Evolutionary conservation across 2,329 filamentous ascomycete species (phyloP).

Genomic region (Lecanicillium sp.): DNA sequence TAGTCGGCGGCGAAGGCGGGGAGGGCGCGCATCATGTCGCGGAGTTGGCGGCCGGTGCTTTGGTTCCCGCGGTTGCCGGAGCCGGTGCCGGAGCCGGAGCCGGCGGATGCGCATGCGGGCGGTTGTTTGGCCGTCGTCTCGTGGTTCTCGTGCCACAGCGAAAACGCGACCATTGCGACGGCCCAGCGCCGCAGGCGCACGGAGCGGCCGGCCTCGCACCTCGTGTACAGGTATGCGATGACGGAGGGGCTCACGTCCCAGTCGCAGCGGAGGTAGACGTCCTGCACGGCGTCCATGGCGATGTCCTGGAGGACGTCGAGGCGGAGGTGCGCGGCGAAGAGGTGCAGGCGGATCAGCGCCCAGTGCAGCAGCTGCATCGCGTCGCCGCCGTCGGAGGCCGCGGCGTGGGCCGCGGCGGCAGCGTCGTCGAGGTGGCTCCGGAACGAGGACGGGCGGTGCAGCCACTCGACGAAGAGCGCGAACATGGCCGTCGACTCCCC

Average conservation of each 20-base stretch:
- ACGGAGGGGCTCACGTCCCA: slow-evolving; percentile 51
- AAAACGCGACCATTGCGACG: slow-evolving; percentile 56
- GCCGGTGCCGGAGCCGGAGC: too few species aligned
- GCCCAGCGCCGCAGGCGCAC: slow-evolving; percentile 53
- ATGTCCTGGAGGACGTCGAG: slow-evolving; percentile 48
- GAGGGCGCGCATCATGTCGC: slow-evolving; percentile 36
- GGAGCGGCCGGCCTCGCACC: slow-evolving; percentile 43
- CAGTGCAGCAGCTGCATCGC: slow-evolving; percentile 42
- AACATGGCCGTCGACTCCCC: slow-evolving; percentile 47
- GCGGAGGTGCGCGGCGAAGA: slow-evolving; percentile 49
- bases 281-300: slow-evolving; percentile 53
- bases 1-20: slow-evolving; percentile 47
- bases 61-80: too few species aligned
- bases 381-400: slow-evolving; percentile 21
- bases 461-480: slow-evolving; percentile 47
- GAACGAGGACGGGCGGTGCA: slow-evolving; percentile 40
- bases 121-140: too few species aligned
- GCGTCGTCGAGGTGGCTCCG: slow-evolving; percentile 37
- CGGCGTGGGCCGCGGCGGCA: slow-evolving; percentile 24
- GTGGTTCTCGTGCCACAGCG: slow-evolving; percentile 29
- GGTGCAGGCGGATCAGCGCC: slow-evolving; percentile 50
- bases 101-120: not conserved
- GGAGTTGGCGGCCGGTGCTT: too few species aligned
- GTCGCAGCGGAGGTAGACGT: slow-evolving; percentile 52
- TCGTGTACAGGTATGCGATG: slow-evolving; percentile 47